Evolutionary conservation across 257 asterid species (phyloP).

Genomic region (Cynanchum wilfordii): DNA sequence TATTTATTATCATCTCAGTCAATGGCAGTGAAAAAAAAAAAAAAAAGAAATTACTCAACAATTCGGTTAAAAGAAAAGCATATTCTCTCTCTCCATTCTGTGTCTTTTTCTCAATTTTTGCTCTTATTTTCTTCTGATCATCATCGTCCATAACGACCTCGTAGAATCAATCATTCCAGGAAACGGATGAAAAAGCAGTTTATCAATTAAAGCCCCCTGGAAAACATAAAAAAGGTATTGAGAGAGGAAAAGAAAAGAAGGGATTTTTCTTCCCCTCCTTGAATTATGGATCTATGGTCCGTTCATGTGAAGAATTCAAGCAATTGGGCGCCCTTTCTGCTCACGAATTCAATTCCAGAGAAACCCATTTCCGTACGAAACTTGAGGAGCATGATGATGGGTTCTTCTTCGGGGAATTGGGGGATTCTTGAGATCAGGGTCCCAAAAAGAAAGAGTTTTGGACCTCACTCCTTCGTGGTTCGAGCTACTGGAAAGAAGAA

Average conservation of each 20-base stretch:
- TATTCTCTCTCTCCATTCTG: neutral
- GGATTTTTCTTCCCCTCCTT: constrained; percentile 2
- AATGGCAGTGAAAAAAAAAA: neutral
- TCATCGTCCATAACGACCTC: constrained; percentile 4
- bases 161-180: neutral
- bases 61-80: constrained; percentile 3
- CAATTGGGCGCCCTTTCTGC: constrained; percentile 19
- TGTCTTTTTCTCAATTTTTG: neutral
- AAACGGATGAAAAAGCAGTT: neutral
- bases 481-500: constrained; percentile 63
- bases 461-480: constrained; percentile 44
- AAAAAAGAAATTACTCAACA: neutral
- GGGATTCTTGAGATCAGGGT: constrained; percentile 37
- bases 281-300: constrained; percentile 27
- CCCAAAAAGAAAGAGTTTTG: constrained; percentile 28
- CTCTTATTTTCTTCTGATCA: neutral
- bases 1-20: neutral
- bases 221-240: neutral
- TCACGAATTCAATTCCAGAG: constrained; percentile 42
- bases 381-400: constrained; percentile 32
- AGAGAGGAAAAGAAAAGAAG: neutral
- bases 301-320: constrained; percentile 18
- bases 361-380: constrained; percentile 46
- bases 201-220: neutral
- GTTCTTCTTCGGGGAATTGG: constrained; percentile 19